These are phyloP conservation scores for Cyclotella distinguenda DNA, from an alignment of 108 stramenopile genomes.

Conservation along the genomic window DNA sequence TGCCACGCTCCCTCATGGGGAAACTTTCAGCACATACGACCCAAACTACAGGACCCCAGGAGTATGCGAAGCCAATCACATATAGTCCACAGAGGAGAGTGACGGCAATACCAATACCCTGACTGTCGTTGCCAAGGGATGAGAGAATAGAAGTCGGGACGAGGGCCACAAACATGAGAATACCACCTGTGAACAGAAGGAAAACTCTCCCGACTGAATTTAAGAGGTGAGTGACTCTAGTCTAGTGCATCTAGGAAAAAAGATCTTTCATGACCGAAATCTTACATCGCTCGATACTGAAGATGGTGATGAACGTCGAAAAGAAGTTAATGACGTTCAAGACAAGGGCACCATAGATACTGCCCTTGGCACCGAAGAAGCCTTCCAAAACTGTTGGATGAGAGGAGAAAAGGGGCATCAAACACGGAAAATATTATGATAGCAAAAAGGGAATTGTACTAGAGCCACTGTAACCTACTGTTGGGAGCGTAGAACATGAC, in stretches of 20 bases:
- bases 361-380: conserved; percentile 18
- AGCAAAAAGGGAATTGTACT: too few relatives aligned
- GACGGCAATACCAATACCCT: conserved; percentile 18
- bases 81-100: conserved; percentile 27
- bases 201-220: conserved; percentile 16
- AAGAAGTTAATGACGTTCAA: conserved; percentile 44
- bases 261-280: background rate
- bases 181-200: conserved; percentile 22
- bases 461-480: too few relatives aligned
- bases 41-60: conserved; percentile 51
- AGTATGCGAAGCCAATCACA: conserved; percentile 41
- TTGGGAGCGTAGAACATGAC: conserved; percentile 34
- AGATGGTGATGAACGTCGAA: conserved; percentile 43
- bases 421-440: background rate
- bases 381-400: conserved; percentile 8
- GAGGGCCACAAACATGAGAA: conserved; percentile 16
- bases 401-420: background rate
- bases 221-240: background rate
- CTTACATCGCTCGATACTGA: conserved; percentile 26
- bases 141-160: conserved; percentile 21
- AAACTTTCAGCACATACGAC: conserved; percentile 46
- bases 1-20: conserved; percentile 47
- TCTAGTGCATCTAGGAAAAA: background rate
- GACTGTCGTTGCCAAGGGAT: background rate
- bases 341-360: conserved; percentile 24